A percentile compares a stretch with the other conserved stretches of the same genome.
Evolutionary conservation across 148 eudicot species (phyloP).

Genomic region (Beta vulgaris): DNA sequence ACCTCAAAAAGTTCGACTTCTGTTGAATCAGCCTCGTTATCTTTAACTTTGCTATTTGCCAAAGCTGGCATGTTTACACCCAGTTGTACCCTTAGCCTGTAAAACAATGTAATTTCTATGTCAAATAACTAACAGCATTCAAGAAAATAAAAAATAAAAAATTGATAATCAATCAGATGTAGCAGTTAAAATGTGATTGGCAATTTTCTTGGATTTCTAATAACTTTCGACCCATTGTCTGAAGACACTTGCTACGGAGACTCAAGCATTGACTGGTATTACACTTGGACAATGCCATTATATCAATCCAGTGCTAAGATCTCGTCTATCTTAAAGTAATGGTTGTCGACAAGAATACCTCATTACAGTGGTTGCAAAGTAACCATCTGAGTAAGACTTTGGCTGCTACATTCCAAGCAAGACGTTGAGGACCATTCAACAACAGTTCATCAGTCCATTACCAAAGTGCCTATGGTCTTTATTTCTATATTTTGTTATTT

Average conservation of each 20-base stretch:
- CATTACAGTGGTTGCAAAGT: too few relatives aligned
- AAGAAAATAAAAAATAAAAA: neutral
- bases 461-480: too few relatives aligned
- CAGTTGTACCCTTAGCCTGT: conserved; percentile 82
- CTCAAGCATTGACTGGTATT: neutral
- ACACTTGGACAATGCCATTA: neutral
- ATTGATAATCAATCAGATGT: too few relatives aligned
- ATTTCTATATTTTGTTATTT: too few relatives aligned
- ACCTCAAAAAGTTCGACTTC: conserved; percentile 89
- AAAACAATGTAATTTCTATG: neutral
- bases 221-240: neutral
- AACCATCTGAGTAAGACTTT: too few relatives aligned
- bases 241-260: neutral
- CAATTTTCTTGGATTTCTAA: neutral
- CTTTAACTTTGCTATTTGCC: conserved; percentile 60
- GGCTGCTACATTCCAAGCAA: too few relatives aligned
- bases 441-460: too few relatives aligned
- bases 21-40: conserved; percentile 44
- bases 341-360: too few relatives aligned
- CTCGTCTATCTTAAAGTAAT: too few relatives aligned
- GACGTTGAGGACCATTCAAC: too few relatives aligned
- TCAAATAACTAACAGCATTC: neutral
- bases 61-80: conserved; percentile 98
- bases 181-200: too few relatives aligned
- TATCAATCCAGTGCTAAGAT: too few relatives aligned